Evolutionary conservation across 176 grass and related monocot genomes (phyloP), one percentile per base, ranked within the genome.

Genomic region (Rhynchospora breviuscula): DNA sequence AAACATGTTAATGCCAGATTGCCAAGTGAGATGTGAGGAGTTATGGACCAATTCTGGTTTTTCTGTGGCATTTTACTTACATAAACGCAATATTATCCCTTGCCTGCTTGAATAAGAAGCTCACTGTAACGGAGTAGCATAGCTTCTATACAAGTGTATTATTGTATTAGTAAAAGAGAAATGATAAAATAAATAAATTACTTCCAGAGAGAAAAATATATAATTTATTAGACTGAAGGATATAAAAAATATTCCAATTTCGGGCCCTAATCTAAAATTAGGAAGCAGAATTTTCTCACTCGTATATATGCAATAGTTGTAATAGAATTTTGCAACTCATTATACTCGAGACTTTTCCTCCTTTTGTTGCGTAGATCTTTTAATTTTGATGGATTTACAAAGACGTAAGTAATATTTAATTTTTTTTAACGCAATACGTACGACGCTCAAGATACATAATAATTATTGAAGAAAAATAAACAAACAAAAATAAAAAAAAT

Each of bases 1-100:
- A 80, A 86, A 81, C 61, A 81, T 69, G 78, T 49, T 81, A 67
- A 81, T 87, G 85, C 54, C 35, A 81, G 52, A 29, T 29, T 57
- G 54, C 13, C 18, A 21, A 21, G 5, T 74, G 70, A 74, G 59
- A 48, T 85, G 73, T 68, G 29, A 71, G 84, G 46, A 64, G 23
- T 35, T 8, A 54, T 69, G 25, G 17, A 59, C 60, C 51, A 35
- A 60, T 62, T 51, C 22, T 79, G 29, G 35, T 72, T 60, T 66
- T 51, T 78, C 21, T 80, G 78, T 81, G 64, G 78, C 58, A 7
- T 63, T 47, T 40, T 25, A 63, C 2, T 17, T 81, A 63, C 23
- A 7, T 52, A 26, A 21, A 25, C 53, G 46, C 21, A 14, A 44
- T 68, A n/a, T 44, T 43, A 44, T 40, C 31, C 15, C 18, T 68